Evolutionary conservation across 768 basidiomycete genomes (phyloP), one percentile per base, ranked within the genome.

Genomic region (Suillus decipiens): DNA sequence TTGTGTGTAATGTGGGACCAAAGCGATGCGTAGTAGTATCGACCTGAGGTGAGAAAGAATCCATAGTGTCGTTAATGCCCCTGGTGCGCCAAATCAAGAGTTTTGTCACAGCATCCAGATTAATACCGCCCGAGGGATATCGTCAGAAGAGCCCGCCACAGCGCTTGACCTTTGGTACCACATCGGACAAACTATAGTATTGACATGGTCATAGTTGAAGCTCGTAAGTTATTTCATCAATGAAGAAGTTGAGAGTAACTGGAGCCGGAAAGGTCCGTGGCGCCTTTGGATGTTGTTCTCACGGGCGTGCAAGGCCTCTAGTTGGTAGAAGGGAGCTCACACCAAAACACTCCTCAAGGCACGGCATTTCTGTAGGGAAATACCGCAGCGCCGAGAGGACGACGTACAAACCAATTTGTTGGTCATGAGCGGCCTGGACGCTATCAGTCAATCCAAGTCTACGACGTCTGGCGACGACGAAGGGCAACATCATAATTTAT

Each of bases 351-450:
- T 54, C 60, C 60, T 59, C 60, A 59, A 61, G 60, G 60, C 41
- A 53, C 22, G 34, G 47, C 53, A 61, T 61, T 61, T 56, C 60
- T 37, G 45, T 24, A 37, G 48, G 34, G 60, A 61, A 61, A 33
- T 61, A 61, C 54, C 56, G 39, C 24, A 61, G 34, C 48, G 51
- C 28, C 34, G 55, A 41, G 60, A 41, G 56, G 56, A 57, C 39
- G 17, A 28, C 17, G 17, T 28, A 57, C 37, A 57, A 39, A 28
- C 39, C 39, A 53, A 57, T 41, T 39, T 57, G 24, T 24, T 69
- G 69, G 71, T 75, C 78, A 81, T 81, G 80, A 81, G 73, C 75
- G 77, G 78, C 73, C 75, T 76, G 68, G 76, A 77, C 73, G 71
- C 76, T 73, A 71, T 73, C 70, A 68, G 67, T 60, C 62, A 65